Evolutionary conservation across 805 yeast genomes (phyloP), one percentile per base, ranked within the genome.

Genomic region (Ogataea allantospora): DNA sequence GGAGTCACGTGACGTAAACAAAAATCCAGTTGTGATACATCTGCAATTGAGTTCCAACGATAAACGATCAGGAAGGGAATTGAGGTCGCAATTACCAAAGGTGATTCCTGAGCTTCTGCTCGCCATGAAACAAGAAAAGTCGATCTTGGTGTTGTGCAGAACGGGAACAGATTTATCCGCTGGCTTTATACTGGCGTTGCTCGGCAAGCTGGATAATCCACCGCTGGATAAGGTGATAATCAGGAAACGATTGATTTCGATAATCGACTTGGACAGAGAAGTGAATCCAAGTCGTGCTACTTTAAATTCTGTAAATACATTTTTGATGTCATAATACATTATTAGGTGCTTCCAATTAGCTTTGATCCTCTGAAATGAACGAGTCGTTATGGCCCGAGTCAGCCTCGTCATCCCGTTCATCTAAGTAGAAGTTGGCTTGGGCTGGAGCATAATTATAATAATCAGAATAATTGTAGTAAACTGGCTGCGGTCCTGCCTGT

Each of bases 271-370:
- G 6, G 45, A 46, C 35, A 55, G 73, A n/a, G 74, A 70, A 27
- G 75, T 75, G 4, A 83, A 86, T 43, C 95, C 95, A 0, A 79
- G 88, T 38, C 66, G 96, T 33, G 79, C 86, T 8, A 83, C 95
- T 0, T 63, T 86, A 27, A 88, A 82, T 48, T 73, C 89, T 19
- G 77, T 84, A 2, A 83, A 86, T 45, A 59, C 78, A 2, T 75
- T 46, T 43, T 47, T 82, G 20, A 73, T 82, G 78, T 71, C 62
- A 18, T 38, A 27, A 33, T 33, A 19, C 28, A 30, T 30, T 32
- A 32, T 38, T 27, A 16, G 8, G 16, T 14, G n/a, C 8, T 22
- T 32, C 32, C 23, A 27, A 12, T 27, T 13, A 19, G 11, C 18
- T 8, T 32, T 15, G 17, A 5, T 22, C 11, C 13, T 21, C 24